Base-by-base conservation (phyloP, 2,329 filamentous ascomycete species). In the Penicillium vulpinum region DNA sequence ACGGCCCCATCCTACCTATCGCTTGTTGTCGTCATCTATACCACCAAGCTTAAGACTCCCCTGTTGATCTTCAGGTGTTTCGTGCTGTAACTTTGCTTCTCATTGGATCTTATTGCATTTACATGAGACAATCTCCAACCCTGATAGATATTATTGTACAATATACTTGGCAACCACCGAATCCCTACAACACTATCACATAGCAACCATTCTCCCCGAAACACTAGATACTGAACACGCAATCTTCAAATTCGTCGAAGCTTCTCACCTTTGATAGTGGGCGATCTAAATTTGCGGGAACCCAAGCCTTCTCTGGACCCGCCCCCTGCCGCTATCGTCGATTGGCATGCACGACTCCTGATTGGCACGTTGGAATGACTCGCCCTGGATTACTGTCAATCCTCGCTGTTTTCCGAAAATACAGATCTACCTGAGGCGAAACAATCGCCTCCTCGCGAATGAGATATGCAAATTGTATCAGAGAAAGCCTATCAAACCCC, bases 261-360 rank as follows among this genome's bases (percentile, higher is more conserved):
- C 49, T 51, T 51, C 36, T 54, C 46, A 47, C 39, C 39, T 56
- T 57, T 46, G 54, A 57, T 67, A 55, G 47, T 36, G 56, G 64
- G 21, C 57, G 62, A 68, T 69, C 68, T 60, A 62, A 69, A 68
- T 68, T 66, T 65, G 48, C 60, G 61, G 58, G 56, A 61, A 66
- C 62, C 54, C 64, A 62, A 65, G 58, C 62, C 56, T 67, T 59
- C 31, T 21, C 47, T 28, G 57, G 64, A 61, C 65, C 67, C 64
- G 60, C 64, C 54, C 55, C 62, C 61, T 62, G 59, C 63, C 62
- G 62, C 63, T 62, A 58, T 66, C 59, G 50, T 65, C 56, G 38
- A 61, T 54, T 46, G 62, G 59, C 49, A 65, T 66, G 61, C 35
- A 22, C 46, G 47, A 26, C 48, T 55, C 59, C 50, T 65, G 47